Evolutionary conservation across 2,329 filamentous ascomycete genomes (phyloP), one percentile per base, ranked within the genome.

Genomic region (Fusarium sublunatum): DNA sequence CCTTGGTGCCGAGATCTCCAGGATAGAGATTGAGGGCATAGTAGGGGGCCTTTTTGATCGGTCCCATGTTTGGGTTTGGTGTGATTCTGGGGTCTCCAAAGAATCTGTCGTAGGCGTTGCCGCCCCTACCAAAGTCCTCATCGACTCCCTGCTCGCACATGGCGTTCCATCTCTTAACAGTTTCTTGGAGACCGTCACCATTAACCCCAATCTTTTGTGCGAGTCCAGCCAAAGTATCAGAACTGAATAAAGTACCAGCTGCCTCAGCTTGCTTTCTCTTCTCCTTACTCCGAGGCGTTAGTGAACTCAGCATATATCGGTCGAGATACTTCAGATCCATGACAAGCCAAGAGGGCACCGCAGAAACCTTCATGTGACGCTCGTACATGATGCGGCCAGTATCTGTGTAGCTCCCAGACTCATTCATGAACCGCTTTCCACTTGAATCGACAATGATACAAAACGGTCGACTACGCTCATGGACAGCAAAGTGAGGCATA

Each of bases 1-100:
- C 74, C 61, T 76, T 77, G 15, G 75, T 78, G 4, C 76, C 73
- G n/a, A 77, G 53, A 53, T 78, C 73, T 11, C 76, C 75, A 8
- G 77, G 75, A 43, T 64, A 75, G 6, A 78, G 52, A 29, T 65
- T 69, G n/a, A 73, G 53, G 0, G 76, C 76, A 26, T 69, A 70
- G 42, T 59, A 70, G 1, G 45, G 52, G 2, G 28, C 13, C 25
- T 40, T 50, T 6, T 38, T 15, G n/a, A 55, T 31, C 5, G 52
- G 28, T 0, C 45, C 38, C 11, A 55, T 7, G 25, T 55, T 55
- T 3, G 39, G 34, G 12, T 53, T 53, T 4, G 50, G 50, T 10
- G 26, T 15, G 15, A 31, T 13, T 13, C 11, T 35, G 10, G 19
- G 12, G 35, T 53, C 50, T 6, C 50, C 29, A n/a, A 32, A 53